phyloP scores from a whole-genome alignment of 73 alveolate species.

The Uronychia binucleata region DNA sequence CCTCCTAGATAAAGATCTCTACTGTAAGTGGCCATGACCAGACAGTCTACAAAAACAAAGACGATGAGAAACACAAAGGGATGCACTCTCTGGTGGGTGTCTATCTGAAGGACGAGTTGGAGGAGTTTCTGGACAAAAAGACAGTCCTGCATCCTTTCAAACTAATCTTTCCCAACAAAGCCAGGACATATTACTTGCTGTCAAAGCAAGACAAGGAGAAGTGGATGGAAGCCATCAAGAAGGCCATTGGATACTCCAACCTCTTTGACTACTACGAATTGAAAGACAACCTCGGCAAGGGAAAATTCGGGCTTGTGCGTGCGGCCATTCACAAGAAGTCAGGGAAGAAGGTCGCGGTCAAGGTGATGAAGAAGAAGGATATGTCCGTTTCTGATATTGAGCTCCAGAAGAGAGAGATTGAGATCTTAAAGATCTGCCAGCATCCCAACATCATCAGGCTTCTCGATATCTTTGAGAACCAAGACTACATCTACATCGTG shows the following conservation, averaged over 20 bases:
- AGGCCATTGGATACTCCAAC: conserved; percentile 86
- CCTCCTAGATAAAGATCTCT: conserved; percentile 54
- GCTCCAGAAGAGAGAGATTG: conserved; percentile 83
- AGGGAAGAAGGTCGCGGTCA: conserved; percentile 82
- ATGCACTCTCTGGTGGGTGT: conserved; percentile 81
- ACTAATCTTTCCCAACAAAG: conserved; percentile 69
- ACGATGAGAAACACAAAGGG: conserved; percentile 74
- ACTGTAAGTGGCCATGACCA: conserved; percentile 7
- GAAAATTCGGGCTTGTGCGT: conserved; percentile 87
- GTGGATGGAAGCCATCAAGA: conserved; percentile 78
- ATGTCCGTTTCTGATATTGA: conserved; percentile 84
- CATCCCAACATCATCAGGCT: conserved; percentile 88
- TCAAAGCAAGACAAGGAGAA: conserved; percentile 72
- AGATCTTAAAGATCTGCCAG: conserved; percentile 88
- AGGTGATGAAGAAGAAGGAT: conserved; percentile 76
- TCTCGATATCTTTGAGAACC: conserved; percentile 82
- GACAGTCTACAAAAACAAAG: conserved; percentile 68
- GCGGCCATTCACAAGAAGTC: conserved; percentile 76
- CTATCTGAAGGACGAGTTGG: conserved; percentile 73
- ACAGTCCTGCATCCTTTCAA: conserved; percentile 67
- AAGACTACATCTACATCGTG: conserved; percentile 72
- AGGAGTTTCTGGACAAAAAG: conserved; percentile 53
- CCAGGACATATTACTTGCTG: conserved; percentile 73
- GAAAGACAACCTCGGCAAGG: conserved; percentile 81
- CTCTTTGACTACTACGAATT: conserved; percentile 84